Conservation (phyloP, 2,329 filamentous ascomycete species). For the Simplicillium sp. region DNA sequence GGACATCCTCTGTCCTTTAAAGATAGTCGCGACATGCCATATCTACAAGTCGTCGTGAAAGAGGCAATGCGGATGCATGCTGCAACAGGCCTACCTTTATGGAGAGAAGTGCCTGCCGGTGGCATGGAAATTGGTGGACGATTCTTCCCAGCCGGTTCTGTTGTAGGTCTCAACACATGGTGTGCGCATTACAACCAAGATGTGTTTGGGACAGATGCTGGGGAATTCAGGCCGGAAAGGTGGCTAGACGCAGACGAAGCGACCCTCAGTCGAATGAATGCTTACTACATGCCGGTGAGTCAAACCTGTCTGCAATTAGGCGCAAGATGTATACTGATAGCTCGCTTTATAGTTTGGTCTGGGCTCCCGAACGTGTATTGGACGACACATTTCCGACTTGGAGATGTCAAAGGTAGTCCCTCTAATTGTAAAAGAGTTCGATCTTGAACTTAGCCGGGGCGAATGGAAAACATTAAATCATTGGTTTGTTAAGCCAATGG, state of each 20-base stretch:
- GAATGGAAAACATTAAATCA: slow-evolving; percentile 25
- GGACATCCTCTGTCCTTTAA: slow-evolving; percentile 18
- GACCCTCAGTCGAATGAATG: slow-evolving; percentile 16
- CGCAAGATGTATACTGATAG: background rate
- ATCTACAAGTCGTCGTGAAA: slow-evolving; percentile 43
- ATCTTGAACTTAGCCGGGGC: slow-evolving; percentile 16
- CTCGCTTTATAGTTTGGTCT: slow-evolving; percentile 24
- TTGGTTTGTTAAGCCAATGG: slow-evolving; percentile 32
- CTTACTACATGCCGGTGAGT: slow-evolving; percentile 18
- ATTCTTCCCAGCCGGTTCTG: slow-evolving; percentile 20
- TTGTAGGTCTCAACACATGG: slow-evolving; percentile 26
- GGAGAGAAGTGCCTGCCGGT: slow-evolving; percentile 33
- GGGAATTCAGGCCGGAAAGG: slow-evolving; percentile 28
- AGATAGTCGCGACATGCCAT: slow-evolving; percentile 32
- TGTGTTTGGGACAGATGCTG: slow-evolving; percentile 21
- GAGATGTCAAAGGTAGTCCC: slow-evolving; percentile 34
- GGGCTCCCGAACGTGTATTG: slow-evolving; percentile 31
- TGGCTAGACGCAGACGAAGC: slow-evolving; percentile 23
- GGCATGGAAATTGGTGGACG: slow-evolving; percentile 28
- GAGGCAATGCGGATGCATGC: slow-evolving; percentile 42
- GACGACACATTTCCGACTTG: slow-evolving; percentile 31
- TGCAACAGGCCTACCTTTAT: slow-evolving; percentile 37
- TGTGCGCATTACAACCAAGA: slow-evolving; percentile 20
- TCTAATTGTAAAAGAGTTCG: slow-evolving; percentile 21
- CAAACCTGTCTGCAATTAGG: background rate